A percentile compares a stretch with the other conserved stretches of the same genome.
phyloP scores from a whole-genome alignment of 139 green algal species.

The Micractinium conductrix region DNA sequence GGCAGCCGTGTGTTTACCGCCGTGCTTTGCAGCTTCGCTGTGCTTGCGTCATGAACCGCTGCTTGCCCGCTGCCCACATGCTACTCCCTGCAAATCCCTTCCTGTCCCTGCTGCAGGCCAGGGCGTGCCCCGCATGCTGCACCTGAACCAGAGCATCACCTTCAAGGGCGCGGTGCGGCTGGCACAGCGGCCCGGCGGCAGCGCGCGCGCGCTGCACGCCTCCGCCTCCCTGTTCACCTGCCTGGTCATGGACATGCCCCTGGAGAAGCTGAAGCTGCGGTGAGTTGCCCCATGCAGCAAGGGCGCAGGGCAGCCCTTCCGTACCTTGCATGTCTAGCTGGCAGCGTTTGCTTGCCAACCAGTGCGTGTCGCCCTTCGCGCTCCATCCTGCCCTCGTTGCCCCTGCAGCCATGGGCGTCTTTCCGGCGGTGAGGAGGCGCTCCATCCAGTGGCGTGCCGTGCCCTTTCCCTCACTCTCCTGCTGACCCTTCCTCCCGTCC shows the following conservation, averaged over 20 bases:
- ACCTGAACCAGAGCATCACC: slow-evolving; percentile 29
- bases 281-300: background rate
- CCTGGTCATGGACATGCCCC: slow-evolving; percentile 45
- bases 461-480: too few relatives aligned
- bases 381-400: background rate
- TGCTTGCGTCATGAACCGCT: background rate
- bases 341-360: too few relatives aligned
- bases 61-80: background rate
- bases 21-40: background rate
- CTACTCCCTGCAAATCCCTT: too few relatives aligned
- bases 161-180: slow-evolving; percentile 31
- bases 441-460: too few relatives aligned
- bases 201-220: background rate
- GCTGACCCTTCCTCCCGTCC: background rate
- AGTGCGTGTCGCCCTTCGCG: too few relatives aligned
- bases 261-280: slow-evolving; percentile 43
- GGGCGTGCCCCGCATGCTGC: background rate
- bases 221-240: slow-evolving; percentile 48
- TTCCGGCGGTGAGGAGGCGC: too few relatives aligned
- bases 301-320: too few relatives aligned
- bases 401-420: background rate
- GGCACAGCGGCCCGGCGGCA: background rate
- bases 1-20: background rate
- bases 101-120: background rate
- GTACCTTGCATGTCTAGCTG: too few relatives aligned